Base-by-base conservation (phyloP, 176 grass and related monocot species). In the Bromus sterilis region DNA sequence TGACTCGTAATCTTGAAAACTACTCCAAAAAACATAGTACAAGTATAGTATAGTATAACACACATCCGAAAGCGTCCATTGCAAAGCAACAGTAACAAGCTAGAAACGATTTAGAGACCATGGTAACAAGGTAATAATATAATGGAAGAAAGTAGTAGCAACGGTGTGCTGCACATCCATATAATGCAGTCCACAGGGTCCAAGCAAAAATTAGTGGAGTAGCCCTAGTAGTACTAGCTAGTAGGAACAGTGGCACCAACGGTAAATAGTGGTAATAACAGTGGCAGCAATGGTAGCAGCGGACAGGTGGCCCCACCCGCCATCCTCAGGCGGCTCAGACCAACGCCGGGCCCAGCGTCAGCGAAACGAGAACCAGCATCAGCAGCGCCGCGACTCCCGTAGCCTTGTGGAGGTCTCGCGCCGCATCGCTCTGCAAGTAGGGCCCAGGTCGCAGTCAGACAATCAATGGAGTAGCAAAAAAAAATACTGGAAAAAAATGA, bases 341-440 rank as follows among this genome's bases (percentile, higher is more conserved):
- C n/a, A 84, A 2, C 23, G 9, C 60, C 60, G 44, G 81, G 37
- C 58, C 86, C 81, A 66, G 7, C 31, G 67, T 44, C 86, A 89
- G 68, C 11, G 49, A 80, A 2, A 83, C 21, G 1, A 62, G 13
- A 29, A 76, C 36, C 85, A 68, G 8, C 62, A 0, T 0, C 32
- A 83, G 20, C 43, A 78, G 23, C 66, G 70, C 51, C 43, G 66
- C 33, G 2, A 23, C 20, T 72, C 33, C 74, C 4, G 43, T 11
- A 1, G 32, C 32, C 30, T 0, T n/a, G 30, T 15, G 2, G 30
- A 11, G 2, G 20, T 18, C 41, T 25, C 76, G 15, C 76, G 23
- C 39, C 23, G 81, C 69, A 60, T 37, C 87, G 76, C 87, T 75
- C 87, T 89, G 87, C 60, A 53, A 14, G 60, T 1, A 6, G 71